Percentiles rank a stretch among this genome's conserved stretches.
Evolutionary conservation across 768 basidiomycete species (phyloP).

Genomic region (Lyophyllum atratum): DNA sequence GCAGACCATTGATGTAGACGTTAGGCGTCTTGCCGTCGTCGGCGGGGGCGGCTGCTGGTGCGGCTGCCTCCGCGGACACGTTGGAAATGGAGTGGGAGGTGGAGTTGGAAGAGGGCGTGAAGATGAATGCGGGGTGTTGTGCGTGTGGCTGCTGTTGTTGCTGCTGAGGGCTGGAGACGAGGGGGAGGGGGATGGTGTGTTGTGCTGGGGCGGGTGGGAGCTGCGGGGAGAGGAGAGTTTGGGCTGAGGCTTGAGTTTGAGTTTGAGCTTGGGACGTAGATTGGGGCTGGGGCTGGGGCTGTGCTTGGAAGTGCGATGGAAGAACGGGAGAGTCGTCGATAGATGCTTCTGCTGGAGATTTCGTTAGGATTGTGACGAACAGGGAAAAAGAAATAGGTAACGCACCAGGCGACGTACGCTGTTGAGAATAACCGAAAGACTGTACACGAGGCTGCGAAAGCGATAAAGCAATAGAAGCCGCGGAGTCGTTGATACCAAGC

Average conservation of each 20-base stretch:
- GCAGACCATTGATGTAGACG: slow-evolving; percentile 87
- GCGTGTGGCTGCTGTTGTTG: too few relatives aligned
- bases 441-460: background rate
- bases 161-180: slow-evolving; percentile 20
- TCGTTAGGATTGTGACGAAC: background rate
- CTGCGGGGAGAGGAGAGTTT: slow-evolving; percentile 11
- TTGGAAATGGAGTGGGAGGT: background rate
- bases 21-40: slow-evolving; percentile 60
- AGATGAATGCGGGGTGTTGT: background rate
- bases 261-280: slow-evolving; percentile 1
- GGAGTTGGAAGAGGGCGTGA: background rate
- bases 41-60: background rate
- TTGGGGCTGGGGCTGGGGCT: background rate
- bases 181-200: slow-evolving; percentile 34
- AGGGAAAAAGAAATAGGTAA: background rate
- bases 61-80: background rate
- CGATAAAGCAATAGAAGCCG: background rate
- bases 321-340: slow-evolving; percentile 10
- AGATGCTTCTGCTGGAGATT: background rate
- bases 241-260: background rate
- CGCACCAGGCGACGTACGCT: background rate
- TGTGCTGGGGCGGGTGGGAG: slow-evolving; percentile 32
- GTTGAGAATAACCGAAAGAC: background rate
- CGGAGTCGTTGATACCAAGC: slow-evolving; percentile 32
- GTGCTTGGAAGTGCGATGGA: background rate